Percentiles rank a stretch among this genome's conserved stretches.
These are phyloP conservation scores for Talaromyces sp. DNA, from an alignment of 2,329 filamentous ascomycete species.

Conservation along the genomic window DNA sequence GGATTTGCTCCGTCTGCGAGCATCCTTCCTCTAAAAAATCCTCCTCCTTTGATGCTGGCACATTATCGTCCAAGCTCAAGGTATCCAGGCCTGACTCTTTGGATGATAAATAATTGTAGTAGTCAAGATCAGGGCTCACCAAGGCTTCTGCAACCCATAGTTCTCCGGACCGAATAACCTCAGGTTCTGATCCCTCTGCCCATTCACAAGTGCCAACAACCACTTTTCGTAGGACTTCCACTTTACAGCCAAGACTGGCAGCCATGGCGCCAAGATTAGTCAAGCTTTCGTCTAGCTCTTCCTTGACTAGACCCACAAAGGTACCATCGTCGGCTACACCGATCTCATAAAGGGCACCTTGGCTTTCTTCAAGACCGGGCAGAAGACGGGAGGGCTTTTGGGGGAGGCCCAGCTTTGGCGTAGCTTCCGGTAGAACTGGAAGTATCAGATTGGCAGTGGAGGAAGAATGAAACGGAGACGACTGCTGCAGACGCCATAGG, in stretches of 20 bases:
- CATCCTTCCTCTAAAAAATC: slow-evolving; percentile 22
- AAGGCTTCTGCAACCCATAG: slow-evolving; percentile 88
- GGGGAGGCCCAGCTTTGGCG: slow-evolving; percentile 53
- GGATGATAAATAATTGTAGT: slow-evolving; percentile 24
- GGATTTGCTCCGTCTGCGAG: slow-evolving; percentile 66
- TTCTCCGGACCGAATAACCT: slow-evolving; percentile 43
- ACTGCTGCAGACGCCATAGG: slow-evolving; percentile 91
- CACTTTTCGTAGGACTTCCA: slow-evolving; percentile 76
- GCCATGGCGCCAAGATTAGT: slow-evolving; percentile 85
- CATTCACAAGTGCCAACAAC: slow-evolving; percentile 76
- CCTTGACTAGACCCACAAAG: slow-evolving; percentile 77
- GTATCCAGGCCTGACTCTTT: not conserved
- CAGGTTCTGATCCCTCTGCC: slow-evolving; percentile 29
- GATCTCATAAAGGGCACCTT: slow-evolving; percentile 92
- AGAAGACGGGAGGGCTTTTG: slow-evolving; percentile 52
- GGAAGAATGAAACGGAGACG: slow-evolving; percentile 81
- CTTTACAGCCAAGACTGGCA: slow-evolving; percentile 78
- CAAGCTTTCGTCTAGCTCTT: slow-evolving; percentile 89
- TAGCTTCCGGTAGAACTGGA: slow-evolving; percentile 65
- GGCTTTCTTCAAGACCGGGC: slow-evolving; percentile 83
- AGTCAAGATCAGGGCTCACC: slow-evolving; percentile 66
- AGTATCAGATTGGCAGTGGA: slow-evolving; percentile 69
- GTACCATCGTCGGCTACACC: slow-evolving; percentile 92
- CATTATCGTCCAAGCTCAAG: slow-evolving; percentile 2
- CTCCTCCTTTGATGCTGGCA: not conserved